phyloP scores from a whole-genome alignment of 2,329 filamentous ascomycete genomes.

The Venturia nashicola region DNA sequence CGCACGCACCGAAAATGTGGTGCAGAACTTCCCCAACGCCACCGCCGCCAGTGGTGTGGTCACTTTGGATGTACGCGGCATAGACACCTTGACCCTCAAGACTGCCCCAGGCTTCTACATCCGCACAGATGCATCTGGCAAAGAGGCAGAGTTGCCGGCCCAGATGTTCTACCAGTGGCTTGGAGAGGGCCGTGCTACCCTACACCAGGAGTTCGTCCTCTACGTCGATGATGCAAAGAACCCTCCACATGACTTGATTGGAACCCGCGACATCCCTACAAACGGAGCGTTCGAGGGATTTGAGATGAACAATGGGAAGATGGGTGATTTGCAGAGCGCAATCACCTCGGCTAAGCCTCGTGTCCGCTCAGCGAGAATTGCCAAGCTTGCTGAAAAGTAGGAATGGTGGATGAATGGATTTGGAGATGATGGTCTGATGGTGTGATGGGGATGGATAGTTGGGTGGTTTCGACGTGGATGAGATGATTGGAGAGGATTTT shows the following conservation, averaged over 20 bases:
- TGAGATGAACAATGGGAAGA: not conserved
- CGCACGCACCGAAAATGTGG: not conserved
- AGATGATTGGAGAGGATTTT: not conserved
- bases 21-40: not conserved
- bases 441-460: not conserved
- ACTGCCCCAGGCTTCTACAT: not conserved
- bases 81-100: not conserved
- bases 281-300: not conserved
- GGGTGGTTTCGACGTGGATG: not conserved
- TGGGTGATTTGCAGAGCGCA: not conserved
- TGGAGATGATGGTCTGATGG: not conserved
- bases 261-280: not conserved
- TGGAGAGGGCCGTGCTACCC: not conserved
- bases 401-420: not conserved
- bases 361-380: too few relatives aligned
- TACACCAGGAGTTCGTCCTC: not conserved
- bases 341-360: not conserved
- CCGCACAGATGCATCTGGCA: not conserved
- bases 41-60: not conserved
- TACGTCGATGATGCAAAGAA: not conserved
- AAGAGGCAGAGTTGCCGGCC: not conserved
- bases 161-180: not conserved
- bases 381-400: not conserved
- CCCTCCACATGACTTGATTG: not conserved
- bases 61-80: not conserved